These are phyloP conservation scores for Neurospora sp. DNA, from an alignment of 495 filamentous ascomycete genomes.

Conservation along the genomic window DNA sequence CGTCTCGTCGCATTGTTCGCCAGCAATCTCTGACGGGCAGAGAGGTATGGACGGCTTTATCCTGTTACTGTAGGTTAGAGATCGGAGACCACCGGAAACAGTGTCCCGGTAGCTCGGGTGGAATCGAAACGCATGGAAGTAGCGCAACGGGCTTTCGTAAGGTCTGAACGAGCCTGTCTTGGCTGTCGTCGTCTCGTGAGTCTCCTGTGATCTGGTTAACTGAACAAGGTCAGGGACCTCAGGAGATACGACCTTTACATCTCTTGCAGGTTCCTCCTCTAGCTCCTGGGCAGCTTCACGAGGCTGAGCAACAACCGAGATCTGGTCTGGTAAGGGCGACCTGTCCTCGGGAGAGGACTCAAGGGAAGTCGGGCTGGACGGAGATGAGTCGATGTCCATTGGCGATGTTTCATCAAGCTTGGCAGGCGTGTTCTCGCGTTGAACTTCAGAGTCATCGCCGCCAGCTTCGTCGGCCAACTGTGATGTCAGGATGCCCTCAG, in stretches of 20 bases:
- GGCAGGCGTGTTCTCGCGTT: neutral
- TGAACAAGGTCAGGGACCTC: neutral
- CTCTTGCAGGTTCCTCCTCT: conserved; percentile 16
- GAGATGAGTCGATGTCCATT: conserved; percentile 19
- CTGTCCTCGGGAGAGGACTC: conserved; percentile 16
- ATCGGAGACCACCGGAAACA: conserved; percentile 69
- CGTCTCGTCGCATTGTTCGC: conserved; percentile 72
- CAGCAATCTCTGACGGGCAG: conserved; percentile 63
- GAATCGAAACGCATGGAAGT: conserved; percentile 82
- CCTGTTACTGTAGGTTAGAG: conserved; percentile 83
- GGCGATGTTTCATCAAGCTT: conserved; percentile 13
- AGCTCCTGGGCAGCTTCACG: conserved; percentile 20
- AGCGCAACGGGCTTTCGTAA: conserved; percentile 72
- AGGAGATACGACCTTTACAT: conserved; percentile 27
- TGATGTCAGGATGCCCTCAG: neutral
- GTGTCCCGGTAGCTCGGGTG: conserved; percentile 63
- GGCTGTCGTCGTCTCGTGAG: neutral
- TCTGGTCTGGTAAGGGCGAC: conserved; percentile 12
- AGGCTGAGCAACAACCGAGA: conserved; percentile 16
- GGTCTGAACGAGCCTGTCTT: conserved; percentile 42
- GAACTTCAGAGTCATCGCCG: neutral
- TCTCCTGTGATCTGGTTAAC: conserved; percentile 13
- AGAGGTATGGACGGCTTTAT: conserved; percentile 65
- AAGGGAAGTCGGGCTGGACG: conserved; percentile 10
- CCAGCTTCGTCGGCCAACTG: neutral